Evolutionary conservation across 345 rosid species (phyloP).

Genomic region (Kandelia obovata): DNA sequence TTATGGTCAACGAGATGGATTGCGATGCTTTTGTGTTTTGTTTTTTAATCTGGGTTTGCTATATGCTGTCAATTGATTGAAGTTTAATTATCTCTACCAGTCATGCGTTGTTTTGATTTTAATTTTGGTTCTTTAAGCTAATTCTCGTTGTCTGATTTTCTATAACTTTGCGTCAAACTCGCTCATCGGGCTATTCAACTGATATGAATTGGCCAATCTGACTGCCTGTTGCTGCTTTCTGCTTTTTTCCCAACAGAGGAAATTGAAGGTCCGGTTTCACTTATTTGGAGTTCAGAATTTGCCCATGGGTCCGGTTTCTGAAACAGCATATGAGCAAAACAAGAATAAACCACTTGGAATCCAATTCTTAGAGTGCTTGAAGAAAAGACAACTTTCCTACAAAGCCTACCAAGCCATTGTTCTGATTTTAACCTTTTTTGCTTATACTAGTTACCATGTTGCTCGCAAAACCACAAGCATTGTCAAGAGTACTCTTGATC

Average conservation of each 20-base stretch:
- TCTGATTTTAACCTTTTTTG: constrained; percentile 64
- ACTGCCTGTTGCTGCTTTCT: background rate
- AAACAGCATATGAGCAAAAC: constrained; percentile 16
- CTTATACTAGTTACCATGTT: constrained; percentile 71
- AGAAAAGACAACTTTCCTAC: constrained; percentile 47
- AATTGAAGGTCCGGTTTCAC: background rate
- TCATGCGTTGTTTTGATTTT: no score
- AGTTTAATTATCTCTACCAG: no score
- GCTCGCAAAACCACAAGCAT: constrained; percentile 78
- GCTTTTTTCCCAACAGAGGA: background rate
- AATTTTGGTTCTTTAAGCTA: no score
- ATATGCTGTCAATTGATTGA: no score
- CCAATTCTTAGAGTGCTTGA: constrained; percentile 41
- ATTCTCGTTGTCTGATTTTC: no score
- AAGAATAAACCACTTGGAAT: constrained; percentile 56
- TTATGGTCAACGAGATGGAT: no score
- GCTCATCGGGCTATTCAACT: background rate
- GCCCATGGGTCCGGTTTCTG: constrained; percentile 48
- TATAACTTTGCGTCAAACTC: no score
- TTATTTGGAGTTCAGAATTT: constrained; percentile 1
- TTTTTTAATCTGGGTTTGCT: no score
- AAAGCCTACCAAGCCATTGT: constrained; percentile 61
- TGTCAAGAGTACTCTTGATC: constrained; percentile 82
- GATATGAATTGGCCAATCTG: background rate
- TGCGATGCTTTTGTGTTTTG: no score